Base-by-base conservation (phyloP, 2,329 filamentous ascomycete species). In the Aspergillus carbonarius region DNA sequence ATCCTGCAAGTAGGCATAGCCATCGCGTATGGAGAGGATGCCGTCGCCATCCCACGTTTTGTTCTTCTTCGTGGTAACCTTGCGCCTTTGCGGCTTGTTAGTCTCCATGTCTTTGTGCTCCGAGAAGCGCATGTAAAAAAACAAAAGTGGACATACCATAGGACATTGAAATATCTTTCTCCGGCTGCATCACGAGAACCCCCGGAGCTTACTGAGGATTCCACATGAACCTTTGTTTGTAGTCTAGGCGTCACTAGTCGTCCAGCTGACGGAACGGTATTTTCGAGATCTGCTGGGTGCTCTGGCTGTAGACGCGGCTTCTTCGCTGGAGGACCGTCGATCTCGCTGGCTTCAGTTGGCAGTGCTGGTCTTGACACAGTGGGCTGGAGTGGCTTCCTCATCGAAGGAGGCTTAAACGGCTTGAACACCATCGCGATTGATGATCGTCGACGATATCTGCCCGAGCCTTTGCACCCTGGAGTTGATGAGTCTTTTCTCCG, bases 41-140 rank as follows among this genome's bases (percentile, higher is more conserved):
- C 87, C 88, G 72, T 91, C 88, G 2, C 88, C 88, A 67, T 91
- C 88, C 88, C 88, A 91, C 5, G 87, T 91, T 71, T 91, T 91
- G 72, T 91, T 85, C 74, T 91, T 91, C 72, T 90, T 91, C 5
- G 78, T 83, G 0, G 87, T 89, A 53, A 82, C 84, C 71, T 89
- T 90, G 18, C 88, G 84, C 88, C 85, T 85, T 54, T 61, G 23
- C 6, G 10, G 48, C 35, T 8, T 5, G 55, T 65, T 34, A 66
- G 63, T 39, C 55, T 58, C 23, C 27, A 13, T 9, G 9, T 10
- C 27, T n/a, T 32, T 32, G 6, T 13, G 5, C 2, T 15, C 3
- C 8, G 17, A 49, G 30, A 2, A 37, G 1, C 9, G 37, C 17
- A 15, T 34, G 8, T 1, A 17, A 47, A 5, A n/a, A 10, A 52